Conservation (phyloP, 2,329 filamentous ascomycete genomes). For the Pseudopithomyces chartarum region DNA sequence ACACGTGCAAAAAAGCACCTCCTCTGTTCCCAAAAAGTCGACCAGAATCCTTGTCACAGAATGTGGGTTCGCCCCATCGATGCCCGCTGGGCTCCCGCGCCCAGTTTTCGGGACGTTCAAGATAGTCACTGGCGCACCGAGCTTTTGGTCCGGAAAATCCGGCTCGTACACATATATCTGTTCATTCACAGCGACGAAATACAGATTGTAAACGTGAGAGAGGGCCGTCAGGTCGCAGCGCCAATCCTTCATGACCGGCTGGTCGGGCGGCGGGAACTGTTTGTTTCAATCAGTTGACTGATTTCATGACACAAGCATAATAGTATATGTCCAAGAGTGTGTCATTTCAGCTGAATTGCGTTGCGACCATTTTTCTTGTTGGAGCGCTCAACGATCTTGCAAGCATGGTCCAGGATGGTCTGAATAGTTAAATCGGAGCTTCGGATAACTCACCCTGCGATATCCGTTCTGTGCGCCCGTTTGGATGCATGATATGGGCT, state of each 20-base stretch:
- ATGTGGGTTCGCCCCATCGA: constrained; percentile 48
- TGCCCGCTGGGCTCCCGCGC: constrained; percentile 6
- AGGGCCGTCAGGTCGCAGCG: constrained; percentile 53
- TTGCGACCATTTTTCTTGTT: not conserved
- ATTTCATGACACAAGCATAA: not conserved
- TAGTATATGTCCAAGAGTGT: too few relatives aligned
- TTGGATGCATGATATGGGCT: constrained; percentile 27
- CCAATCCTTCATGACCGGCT: constrained; percentile 40
- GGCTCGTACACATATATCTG: constrained; percentile 51
- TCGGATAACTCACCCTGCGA: constrained; percentile 27
- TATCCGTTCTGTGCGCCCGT: constrained; percentile 29
- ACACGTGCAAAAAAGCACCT: constrained; percentile 58
- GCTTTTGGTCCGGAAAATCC: constrained; percentile 48
- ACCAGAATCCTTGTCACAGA: constrained; percentile 52
- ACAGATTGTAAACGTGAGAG: constrained; percentile 54
- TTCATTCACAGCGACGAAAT: constrained; percentile 51
- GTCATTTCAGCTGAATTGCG: not conserved
- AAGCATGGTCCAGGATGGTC: not conserved
- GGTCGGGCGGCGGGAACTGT: constrained; percentile 11
- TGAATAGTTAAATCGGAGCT: not conserved
- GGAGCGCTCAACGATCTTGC: not conserved
- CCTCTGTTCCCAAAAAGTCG: constrained; percentile 51
- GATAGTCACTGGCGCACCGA: not conserved
- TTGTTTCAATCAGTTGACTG: constrained; percentile 6
- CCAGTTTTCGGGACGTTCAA: not conserved